Evolutionary conservation across 176 grass and related monocot species (phyloP).

Genomic region (Musa itinerans): DNA sequence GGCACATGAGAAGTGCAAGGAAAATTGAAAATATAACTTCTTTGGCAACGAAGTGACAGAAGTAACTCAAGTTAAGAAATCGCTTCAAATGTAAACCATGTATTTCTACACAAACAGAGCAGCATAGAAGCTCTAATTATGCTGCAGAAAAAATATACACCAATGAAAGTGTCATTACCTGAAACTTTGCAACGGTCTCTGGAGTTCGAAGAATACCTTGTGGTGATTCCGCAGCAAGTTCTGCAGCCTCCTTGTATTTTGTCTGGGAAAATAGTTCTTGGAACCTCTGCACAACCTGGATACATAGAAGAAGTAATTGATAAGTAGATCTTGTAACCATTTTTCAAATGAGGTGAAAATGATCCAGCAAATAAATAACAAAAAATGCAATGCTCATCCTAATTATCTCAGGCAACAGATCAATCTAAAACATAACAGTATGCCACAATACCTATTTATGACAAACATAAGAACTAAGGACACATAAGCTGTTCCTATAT

Average conservation of each 20-base stretch:
- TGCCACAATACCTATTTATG: too few species aligned
- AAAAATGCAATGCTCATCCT: neutral
- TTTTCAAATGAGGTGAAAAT: neutral
- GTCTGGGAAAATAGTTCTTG: constrained; percentile 88
- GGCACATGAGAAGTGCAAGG: neutral
- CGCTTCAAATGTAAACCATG: neutral
- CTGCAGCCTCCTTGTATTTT: constrained; percentile 98
- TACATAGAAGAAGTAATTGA: neutral
- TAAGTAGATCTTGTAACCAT: neutral
- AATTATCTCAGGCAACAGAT: too few species aligned
- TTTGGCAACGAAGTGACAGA: constrained; percentile 3
- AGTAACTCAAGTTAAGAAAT: neutral
- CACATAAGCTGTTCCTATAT: neutral
- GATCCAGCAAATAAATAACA: neutral
- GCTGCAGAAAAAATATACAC: neutral
- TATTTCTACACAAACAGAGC: neutral
- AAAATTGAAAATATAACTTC: neutral
- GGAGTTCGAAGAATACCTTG: constrained; percentile 82
- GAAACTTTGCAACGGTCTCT: constrained; percentile 92
- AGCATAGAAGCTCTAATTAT: neutral
- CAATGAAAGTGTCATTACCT: constrained; percentile 27
- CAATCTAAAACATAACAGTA: too few species aligned
- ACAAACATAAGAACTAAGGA: neutral
- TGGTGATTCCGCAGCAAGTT: constrained; percentile 91
- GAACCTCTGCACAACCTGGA: constrained; percentile 95